Evolutionary conservation across 2,329 filamentous ascomycete genomes (phyloP), one percentile per base, ranked within the genome.

Genomic region (Incumbomyces delicatus): DNA sequence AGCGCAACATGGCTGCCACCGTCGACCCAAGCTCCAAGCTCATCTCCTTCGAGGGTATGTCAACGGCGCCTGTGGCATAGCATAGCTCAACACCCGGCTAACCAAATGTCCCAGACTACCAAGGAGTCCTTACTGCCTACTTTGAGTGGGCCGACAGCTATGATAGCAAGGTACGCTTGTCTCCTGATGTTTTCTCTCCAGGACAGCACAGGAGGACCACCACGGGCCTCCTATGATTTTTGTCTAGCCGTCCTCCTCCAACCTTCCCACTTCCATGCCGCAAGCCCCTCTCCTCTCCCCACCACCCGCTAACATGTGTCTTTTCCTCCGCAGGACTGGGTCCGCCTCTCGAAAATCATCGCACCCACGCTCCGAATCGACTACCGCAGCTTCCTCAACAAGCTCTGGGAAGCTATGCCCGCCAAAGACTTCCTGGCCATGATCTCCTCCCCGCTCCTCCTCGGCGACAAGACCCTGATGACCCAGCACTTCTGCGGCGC

Each of bases 381-480:
- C 70, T 88, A 88, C 73, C 77, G 75, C 42, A 72, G 74, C 34
- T 77, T 81, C 62, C 72, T 78, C 44, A 70, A 77, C 61, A 74
- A 74, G 59, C 61, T 75, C 47, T 81, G 77, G 77, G 72, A 76
- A 41, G 69, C 72, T 41, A 80, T 82, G 76, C 68, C 75, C 1
- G 75, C 76, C 1, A 70, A 75, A 2, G 76, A 81, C n/a, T 83
- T 74, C 65, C 66, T 81, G 59, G 58, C 63, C 52, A 80, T 82
- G 76, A 67, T 79, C 54, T 76, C 75, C 20, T 69, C 72, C 58
- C 63, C 67, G 16, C 63, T 68, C 2, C 77, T 83, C 50, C 67
- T 83, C 20, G 78, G 80, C 50, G 76, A 81, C 64, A 72, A 72
- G 30, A 70, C 75, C 16, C 67, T 83, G 48, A 76, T 74, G 62